Evolutionary conservation across 768 basidiomycete species (phyloP), one percentile per base, ranked within the genome.

Genomic region (Lentinula aciculospora): DNA sequence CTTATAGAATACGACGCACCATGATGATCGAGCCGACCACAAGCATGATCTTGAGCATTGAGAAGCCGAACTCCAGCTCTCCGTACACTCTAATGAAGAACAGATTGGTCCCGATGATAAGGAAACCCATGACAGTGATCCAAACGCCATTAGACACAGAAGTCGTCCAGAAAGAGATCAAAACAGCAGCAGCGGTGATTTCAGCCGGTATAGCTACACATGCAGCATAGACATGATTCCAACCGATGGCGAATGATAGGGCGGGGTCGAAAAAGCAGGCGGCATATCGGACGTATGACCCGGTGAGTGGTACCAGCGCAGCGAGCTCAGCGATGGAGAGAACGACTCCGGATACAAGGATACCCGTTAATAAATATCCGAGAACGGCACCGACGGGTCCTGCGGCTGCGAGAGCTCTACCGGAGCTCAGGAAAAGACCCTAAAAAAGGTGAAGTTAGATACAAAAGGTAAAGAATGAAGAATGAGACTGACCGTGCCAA

Each of bases 401-500:
- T 4, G 77, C 82, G 28, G 73, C 72, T 0, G 74, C 71, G 23
- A 84, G 72, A 13, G 76, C 73, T 37, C 66, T 70, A 1, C 80
- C 84, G 3, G 79, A 76, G 4, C 81, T 79, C 13, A 85, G 67
- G 67, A 85, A 84, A 3, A 84, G 70, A 50, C 83, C 82, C 53
- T 55, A 19, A 4, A 53, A 12, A 2, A 54, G 13, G 32, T 9
- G 2, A 8, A 7, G 6, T 2, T 40, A 23, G 48, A 21, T 36
- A 8, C 34, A 21, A 17, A 40, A 37, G 15, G 1, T 25, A n/a
- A 23, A n/a, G 21, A 8, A 44, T 10, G 53, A 23, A 28, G 10
- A 25, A 44, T 3, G n/a, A 31, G 3, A 32, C 53, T 39, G 12
- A 55, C 53, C 25, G 57, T 58, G 10, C 57, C 57, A 23, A 58